Base-by-base conservation (phyloP, 2,329 filamentous ascomycete genomes). In the Basipetospora chlamydospora region DNA sequence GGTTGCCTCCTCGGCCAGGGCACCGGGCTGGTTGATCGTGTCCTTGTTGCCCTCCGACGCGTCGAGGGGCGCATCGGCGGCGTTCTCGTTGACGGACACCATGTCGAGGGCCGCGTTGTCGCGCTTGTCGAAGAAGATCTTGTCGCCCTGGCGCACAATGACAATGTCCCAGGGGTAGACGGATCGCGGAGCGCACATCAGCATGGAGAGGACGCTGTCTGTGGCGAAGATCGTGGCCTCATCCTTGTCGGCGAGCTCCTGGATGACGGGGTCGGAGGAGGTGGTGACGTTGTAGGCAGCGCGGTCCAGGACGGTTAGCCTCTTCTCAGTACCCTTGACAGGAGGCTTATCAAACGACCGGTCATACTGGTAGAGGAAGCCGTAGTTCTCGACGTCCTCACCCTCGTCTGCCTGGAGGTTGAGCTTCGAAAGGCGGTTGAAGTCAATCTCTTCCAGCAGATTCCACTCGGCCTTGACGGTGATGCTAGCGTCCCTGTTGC, bases 81-180 rank as follows among this genome's bases (percentile, higher is more conserved):
- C 90, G 61, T 98, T 98, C 67, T 98, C 90, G 63, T 98, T 98
- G 59, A 98, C 90, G 1, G 88, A 95, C 43, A 96, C 87, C 75
- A 96, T 85, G 63, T 98, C 90, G 35, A 98, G 75, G 40, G 81
- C 83, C 41, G 87, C 86, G 51, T 87, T 88, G 43, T 95, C 87
- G 46, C 90, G 84, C 77, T 98, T 98, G 72, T 98, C 90, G 46
- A 98, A 77, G 76, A 86, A 98, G 60, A 98, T 77, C 74, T 95
- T 95, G 75, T 87, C 83, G 58, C 82, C 85, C 58, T 92, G 85
- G 59, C 83, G 79, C 44, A 85, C 69, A 53, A 98, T 92, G 55
- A 98, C 80, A 50, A 98, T 79, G 60, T 98, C 90, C 90, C 90
- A 98, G 29, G 87, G 87, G 68, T 96, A 96, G 44, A 98, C 84